phyloP scores from a whole-genome alignment of 2,329 filamentous ascomycete genomes.

The Fusarium virguliforme region DNA sequence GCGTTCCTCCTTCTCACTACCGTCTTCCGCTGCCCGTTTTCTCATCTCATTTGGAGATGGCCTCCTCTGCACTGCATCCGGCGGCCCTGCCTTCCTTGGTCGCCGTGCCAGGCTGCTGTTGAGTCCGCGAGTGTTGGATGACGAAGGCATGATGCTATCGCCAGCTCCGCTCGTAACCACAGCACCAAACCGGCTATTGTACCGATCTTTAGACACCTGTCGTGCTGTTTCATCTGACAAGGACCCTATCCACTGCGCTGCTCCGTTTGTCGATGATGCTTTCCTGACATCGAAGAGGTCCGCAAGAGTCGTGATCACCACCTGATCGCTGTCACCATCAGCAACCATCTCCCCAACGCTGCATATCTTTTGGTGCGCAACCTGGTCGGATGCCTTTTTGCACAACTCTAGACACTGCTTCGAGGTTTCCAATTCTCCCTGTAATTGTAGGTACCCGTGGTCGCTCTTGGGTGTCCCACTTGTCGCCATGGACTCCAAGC shows the following conservation, averaged over 20 bases:
- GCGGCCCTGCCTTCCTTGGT: neutral
- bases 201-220: slow-evolving; percentile 42
- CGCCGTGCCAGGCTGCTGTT: neutral
- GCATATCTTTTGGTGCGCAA: slow-evolving; percentile 54
- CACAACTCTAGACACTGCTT: slow-evolving; percentile 59
- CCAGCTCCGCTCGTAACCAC: neutral
- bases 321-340: slow-evolving; percentile 58
- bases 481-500: slow-evolving; percentile 49
- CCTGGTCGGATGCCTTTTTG: slow-evolving; percentile 53
- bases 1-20: neutral
- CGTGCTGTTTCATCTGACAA: slow-evolving; percentile 50
- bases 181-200: slow-evolving; percentile 42
- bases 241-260: slow-evolving; percentile 57
- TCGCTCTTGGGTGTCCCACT: slow-evolving; percentile 44
- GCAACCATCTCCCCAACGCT: slow-evolving; percentile 57
- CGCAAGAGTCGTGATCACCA: slow-evolving; percentile 60
- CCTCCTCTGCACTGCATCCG: neutral
- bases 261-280: slow-evolving; percentile 54
- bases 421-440: slow-evolving; percentile 55
- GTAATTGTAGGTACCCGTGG: slow-evolving; percentile 51
- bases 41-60: slow-evolving; percentile 26
- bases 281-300: slow-evolving; percentile 61
- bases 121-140: neutral
- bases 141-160: neutral
- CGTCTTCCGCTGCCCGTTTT: slow-evolving; percentile 12